Evolutionary conservation across 1,284 basidiomycete species (phyloP).

Genomic region (Cerrena zonata): DNA sequence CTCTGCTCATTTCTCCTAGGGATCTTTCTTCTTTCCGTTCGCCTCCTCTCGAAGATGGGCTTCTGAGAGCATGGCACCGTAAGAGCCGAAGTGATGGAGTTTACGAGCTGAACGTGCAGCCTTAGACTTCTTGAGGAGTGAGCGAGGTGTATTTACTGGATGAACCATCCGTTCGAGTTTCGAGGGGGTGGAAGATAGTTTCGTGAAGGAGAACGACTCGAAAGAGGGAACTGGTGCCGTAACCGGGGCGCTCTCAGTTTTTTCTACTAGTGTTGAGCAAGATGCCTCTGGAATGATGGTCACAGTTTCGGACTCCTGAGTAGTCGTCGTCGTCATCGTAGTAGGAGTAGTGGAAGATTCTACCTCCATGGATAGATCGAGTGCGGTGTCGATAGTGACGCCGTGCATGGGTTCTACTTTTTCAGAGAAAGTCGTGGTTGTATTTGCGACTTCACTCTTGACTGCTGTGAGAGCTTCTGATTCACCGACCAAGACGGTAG

Average conservation of each 20-base stretch:
- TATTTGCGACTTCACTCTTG: not conserved
- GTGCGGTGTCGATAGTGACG: not conserved
- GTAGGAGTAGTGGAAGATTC: not conserved
- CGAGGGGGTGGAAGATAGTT: not conserved
- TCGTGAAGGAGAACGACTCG: not conserved
- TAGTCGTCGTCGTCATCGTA: not conserved
- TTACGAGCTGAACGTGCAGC: constrained; percentile 22
- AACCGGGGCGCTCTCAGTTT: not conserved
- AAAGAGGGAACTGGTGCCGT: not conserved
- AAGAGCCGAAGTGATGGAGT: constrained; percentile 40
- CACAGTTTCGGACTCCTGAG: not conserved
- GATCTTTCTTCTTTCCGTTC: constrained; percentile 27
- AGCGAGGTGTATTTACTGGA: constrained; percentile 20
- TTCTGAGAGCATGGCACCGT: constrained; percentile 56
- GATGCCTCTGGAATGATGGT: too few relatives aligned
- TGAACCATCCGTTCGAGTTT: constrained; percentile 18
- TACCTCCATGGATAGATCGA: too few relatives aligned
- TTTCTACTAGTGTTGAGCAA: not conserved
- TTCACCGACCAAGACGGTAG: not conserved
- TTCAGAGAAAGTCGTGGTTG: not conserved
- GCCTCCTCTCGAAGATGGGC: constrained; percentile 36
- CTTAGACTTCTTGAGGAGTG: constrained; percentile 16
- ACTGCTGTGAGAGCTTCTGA: not conserved
- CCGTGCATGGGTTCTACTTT: not conserved
- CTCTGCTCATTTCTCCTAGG: constrained; percentile 46